Evolutionary conservation across 2,329 filamentous ascomycete species (phyloP).

Genomic region (Colletotrichum orchidophilum): DNA sequence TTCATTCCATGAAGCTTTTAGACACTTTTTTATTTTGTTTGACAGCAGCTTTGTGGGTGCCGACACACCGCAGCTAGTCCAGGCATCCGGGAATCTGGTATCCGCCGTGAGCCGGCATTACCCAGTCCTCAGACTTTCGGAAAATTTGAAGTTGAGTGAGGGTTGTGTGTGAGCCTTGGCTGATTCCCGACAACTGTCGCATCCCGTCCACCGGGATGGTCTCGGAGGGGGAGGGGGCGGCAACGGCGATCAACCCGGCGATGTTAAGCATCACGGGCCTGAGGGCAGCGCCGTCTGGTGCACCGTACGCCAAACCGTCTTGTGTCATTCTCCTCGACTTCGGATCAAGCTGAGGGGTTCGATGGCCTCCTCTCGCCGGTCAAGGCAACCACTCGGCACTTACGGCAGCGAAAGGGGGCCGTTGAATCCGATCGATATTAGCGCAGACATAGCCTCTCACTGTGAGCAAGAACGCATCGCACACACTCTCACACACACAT

Average conservation of each 20-base stretch:
- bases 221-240: neutral
- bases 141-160: neutral
- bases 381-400: neutral
- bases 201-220: conserved; percentile 5
- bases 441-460: neutral
- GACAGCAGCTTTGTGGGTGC: neutral
- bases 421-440: neutral
- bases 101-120: conserved; percentile 4
- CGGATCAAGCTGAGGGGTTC: neutral
- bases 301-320: neutral
- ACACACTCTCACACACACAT: too few relatives aligned
- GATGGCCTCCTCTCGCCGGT: neutral
- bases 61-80: neutral
- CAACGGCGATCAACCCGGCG: conserved; percentile 19
- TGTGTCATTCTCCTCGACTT: neutral
- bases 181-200: neutral
- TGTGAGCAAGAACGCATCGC: neutral
- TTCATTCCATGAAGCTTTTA: neutral
- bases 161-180: neutral
- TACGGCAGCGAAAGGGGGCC: neutral
- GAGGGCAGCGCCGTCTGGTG: neutral
- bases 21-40: neutral
- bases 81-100: conserved; percentile 18
- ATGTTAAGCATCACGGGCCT: neutral
- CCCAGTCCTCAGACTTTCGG: neutral